Conservation (phyloP, 768 basidiomycete species). For the Tulasnella sp. region DNA sequence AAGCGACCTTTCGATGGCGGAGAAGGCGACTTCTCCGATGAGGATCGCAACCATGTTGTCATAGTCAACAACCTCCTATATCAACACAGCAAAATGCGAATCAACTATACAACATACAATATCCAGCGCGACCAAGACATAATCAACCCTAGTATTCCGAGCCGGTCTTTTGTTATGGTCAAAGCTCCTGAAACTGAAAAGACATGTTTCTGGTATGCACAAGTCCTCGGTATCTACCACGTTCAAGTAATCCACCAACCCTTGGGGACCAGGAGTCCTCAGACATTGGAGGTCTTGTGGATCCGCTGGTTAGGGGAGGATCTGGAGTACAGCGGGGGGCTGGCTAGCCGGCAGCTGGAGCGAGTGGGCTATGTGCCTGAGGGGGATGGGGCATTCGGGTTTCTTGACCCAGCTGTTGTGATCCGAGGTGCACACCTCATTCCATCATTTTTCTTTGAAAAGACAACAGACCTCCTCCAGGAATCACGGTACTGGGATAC, state of each 20-base stretch:
- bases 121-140: constrained; percentile 7
- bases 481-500: constrained; percentile 13
- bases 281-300: constrained; percentile 33
- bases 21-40: background rate
- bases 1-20: background rate
- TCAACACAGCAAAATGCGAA: background rate
- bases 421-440: constrained; percentile 39
- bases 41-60: background rate
- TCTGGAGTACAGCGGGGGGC: constrained; percentile 27
- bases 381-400: constrained; percentile 35
- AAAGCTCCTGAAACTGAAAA: background rate
- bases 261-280: background rate
- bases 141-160: constrained; percentile 2
- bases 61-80: background rate
- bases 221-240: constrained; percentile 17
- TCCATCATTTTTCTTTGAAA: constrained; percentile 33
- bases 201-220: constrained; percentile 24
- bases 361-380: constrained; percentile 37
- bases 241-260: constrained; percentile 11
- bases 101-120: constrained; percentile 18
- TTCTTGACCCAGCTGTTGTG: constrained; percentile 39
- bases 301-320: constrained; percentile 37
- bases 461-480: constrained; percentile 23
- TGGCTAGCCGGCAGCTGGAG: constrained; percentile 30
- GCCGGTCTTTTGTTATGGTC: background rate